These are phyloP conservation scores for Aspergillus wentii DNA, from an alignment of 495 filamentous ascomycete genomes.

Conservation along the genomic window DNA sequence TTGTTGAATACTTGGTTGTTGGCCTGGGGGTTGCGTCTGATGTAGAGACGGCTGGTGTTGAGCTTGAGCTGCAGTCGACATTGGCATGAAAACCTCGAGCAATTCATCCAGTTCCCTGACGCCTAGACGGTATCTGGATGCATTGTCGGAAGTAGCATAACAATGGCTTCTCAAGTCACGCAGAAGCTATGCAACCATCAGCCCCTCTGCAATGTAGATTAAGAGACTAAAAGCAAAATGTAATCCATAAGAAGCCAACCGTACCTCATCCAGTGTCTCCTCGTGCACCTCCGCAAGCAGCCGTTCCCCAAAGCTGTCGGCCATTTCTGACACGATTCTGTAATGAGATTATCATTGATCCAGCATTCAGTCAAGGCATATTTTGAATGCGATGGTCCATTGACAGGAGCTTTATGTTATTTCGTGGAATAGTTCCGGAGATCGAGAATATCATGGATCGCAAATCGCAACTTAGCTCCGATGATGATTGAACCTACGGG, in stretches of 20 bases:
- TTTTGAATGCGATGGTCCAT: too few species aligned
- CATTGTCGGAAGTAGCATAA: slow-evolving; percentile 5
- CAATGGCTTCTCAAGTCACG: slow-evolving; percentile 33
- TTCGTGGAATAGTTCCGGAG: too few species aligned
- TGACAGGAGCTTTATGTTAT: too few species aligned
- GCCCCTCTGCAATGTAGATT: background rate
- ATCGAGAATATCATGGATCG: too few species aligned
- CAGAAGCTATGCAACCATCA: slow-evolving; percentile 35
- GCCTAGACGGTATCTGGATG: slow-evolving; percentile 24
- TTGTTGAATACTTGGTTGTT: too few species aligned
- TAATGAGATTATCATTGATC: slow-evolving; percentile 13
- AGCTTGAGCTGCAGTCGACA: background rate
- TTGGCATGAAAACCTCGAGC: slow-evolving; percentile 38
- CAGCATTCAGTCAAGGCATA: slow-evolving; percentile 12
- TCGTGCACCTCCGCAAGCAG: slow-evolving; percentile 63
- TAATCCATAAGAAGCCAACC: slow-evolving; percentile 19
- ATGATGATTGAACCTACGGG: too few species aligned
- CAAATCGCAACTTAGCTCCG: too few species aligned
- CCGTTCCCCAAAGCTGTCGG: slow-evolving; percentile 49
- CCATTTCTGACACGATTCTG: slow-evolving; percentile 19
- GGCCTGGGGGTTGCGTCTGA: background rate
- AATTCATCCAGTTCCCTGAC: slow-evolving; percentile 46
- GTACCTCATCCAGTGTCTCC: slow-evolving; percentile 61
- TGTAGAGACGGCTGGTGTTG: slow-evolving; percentile 1
- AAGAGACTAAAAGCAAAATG: background rate